Conservation (phyloP, 345 rosid species). For the Aurinia saxatilis region DNA sequence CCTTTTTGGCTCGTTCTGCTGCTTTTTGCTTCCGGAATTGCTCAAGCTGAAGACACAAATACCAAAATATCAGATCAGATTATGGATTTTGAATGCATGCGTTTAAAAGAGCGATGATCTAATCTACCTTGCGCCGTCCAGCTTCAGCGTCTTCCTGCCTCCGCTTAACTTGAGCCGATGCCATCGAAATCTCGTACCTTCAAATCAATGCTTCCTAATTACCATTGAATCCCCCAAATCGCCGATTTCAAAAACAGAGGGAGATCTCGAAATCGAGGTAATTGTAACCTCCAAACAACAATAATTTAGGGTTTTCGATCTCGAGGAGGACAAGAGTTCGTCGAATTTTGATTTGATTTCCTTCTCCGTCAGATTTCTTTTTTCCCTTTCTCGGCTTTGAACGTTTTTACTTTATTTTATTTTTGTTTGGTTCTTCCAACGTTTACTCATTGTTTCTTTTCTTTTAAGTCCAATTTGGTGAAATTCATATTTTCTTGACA, state of each 20-base stretch:
- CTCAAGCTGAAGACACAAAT: constrained; percentile 54
- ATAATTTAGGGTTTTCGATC: constrained; percentile 22
- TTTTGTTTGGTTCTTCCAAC: background rate
- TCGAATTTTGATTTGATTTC: background rate
- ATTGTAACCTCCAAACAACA: background rate
- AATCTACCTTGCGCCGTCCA: constrained; percentile 84
- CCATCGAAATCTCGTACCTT: constrained; percentile 44
- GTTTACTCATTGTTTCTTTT: background rate
- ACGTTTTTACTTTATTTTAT: background rate
- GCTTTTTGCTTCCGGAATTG: constrained; percentile 97
- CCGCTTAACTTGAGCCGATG: constrained; percentile 87
- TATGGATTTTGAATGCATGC: background rate
- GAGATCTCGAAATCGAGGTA: constrained; percentile 13
- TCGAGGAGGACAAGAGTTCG: background rate
- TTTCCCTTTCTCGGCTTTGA: background rate
- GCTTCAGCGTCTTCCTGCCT: constrained; percentile 86
- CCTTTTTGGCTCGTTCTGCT: constrained; percentile 73
- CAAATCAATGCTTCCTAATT: constrained; percentile 11
- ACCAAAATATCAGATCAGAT: too few species aligned
- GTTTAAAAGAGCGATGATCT: background rate
- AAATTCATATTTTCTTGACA: background rate
- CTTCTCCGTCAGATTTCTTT: constrained; percentile 22
- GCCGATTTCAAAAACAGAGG: background rate
- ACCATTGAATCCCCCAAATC: constrained; percentile 16
- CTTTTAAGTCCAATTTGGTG: background rate